Conservation (phyloP, 768 basidiomycete species). For the Amyloporia xantha region DNA sequence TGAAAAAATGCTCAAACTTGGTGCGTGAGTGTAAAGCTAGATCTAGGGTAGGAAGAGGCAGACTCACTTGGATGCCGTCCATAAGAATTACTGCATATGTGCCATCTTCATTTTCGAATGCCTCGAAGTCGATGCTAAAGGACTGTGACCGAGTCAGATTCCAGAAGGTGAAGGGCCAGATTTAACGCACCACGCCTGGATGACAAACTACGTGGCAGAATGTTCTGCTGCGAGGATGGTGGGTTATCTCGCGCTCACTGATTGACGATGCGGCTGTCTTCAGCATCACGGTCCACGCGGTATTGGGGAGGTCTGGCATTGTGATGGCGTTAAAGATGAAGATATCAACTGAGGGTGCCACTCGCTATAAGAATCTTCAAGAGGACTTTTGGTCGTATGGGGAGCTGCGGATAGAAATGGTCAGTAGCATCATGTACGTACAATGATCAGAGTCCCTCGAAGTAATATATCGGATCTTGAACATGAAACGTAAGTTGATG, state of each 20-base stretch:
- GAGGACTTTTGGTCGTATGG: too few relatives aligned
- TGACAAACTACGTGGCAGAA: not conserved
- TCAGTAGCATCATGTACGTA: too few relatives aligned
- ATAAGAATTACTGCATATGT: not conserved
- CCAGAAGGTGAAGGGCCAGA: not conserved
- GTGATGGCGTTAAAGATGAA: too few relatives aligned
- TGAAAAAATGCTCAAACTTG: not conserved
- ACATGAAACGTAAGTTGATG: too few relatives aligned
- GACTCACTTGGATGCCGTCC: not conserved
- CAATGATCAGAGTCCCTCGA: too few relatives aligned
- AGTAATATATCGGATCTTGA: too few relatives aligned
- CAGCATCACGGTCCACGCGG: not conserved
- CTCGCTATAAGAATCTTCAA: too few relatives aligned
- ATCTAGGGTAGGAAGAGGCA: not conserved
- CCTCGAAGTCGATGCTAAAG: not conserved
- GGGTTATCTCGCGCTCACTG: not conserved
- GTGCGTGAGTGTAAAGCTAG: not conserved
- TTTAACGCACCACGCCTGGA: not conserved
- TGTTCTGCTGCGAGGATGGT: not conserved
- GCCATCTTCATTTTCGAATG: not conserved
- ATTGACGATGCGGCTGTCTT: not conserved
- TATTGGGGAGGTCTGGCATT: too few relatives aligned
- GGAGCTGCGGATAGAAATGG: too few relatives aligned
- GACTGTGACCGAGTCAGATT: not conserved
- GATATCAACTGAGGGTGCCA: too few relatives aligned